phyloP scores from a whole-genome alignment of 805 yeast species.

The Saturnispora gosingensis region DNA sequence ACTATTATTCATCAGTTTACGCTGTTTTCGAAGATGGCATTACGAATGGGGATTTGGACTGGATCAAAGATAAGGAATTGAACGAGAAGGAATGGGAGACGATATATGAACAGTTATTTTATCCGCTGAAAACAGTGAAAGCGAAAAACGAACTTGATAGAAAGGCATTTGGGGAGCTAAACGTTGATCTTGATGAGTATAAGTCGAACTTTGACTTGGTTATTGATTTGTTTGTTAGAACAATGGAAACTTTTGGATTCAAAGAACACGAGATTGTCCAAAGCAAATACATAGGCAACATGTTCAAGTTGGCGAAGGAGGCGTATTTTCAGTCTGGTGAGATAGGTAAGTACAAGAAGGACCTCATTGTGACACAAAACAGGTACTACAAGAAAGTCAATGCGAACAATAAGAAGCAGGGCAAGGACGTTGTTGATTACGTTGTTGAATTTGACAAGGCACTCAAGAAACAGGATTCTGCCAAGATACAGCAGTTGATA shows the following conservation, averaged over 20 bases:
- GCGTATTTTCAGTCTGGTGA: slow-evolving; percentile 14
- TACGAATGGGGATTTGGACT: slow-evolving; percentile 18
- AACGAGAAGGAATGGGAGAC: slow-evolving; percentile 35
- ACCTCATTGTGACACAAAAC: neutral
- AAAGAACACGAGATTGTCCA: slow-evolving; percentile 15
- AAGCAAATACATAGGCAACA: slow-evolving; percentile 16
- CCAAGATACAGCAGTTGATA: slow-evolving; percentile 33
- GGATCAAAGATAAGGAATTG: slow-evolving; percentile 29
- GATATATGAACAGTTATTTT: slow-evolving; percentile 28
- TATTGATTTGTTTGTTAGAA: slow-evolving; percentile 12
- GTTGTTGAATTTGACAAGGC: slow-evolving; percentile 14
- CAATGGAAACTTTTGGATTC: slow-evolving; percentile 18
- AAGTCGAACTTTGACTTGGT: slow-evolving; percentile 23
- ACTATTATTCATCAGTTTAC: slow-evolving; percentile 30
- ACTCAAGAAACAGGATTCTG: slow-evolving; percentile 20
- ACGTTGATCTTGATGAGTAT: slow-evolving; percentile 7
- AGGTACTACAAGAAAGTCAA: slow-evolving; percentile 10
- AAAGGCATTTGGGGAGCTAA: slow-evolving; percentile 14
- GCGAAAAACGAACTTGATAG: slow-evolving; percentile 16
- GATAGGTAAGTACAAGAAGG: neutral
- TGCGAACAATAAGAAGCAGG: neutral
- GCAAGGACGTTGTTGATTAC: slow-evolving; percentile 10
- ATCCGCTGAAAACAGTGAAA: slow-evolving; percentile 14
- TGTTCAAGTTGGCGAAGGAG: slow-evolving; percentile 19
- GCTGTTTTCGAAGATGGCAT: slow-evolving; percentile 21